These are phyloP conservation scores for Akanthomyces uredinophilus DNA, from an alignment of 2,329 filamentous ascomycete genomes.

Conservation along the genomic window DNA sequence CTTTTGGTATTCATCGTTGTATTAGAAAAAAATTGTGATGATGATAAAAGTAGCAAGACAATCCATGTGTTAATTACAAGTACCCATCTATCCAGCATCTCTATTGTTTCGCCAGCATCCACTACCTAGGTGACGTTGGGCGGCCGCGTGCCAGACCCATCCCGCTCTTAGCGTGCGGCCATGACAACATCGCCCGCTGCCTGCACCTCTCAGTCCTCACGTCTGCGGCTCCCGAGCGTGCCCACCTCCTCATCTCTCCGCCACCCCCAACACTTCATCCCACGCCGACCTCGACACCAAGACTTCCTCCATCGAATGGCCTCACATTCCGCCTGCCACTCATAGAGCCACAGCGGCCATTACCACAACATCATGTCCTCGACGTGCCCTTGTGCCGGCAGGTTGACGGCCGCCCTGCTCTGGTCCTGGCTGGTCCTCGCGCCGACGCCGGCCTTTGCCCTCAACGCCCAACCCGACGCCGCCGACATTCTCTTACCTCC, in stretches of 20 bases:
- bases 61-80: too few relatives aligned
- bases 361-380: conserved; percentile 2
- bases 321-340: background rate
- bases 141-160: conserved; percentile 6
- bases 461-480: conserved; percentile 26
- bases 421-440: conserved; percentile 63
- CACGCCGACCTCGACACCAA: background rate
- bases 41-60: too few relatives aligned
- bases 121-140: background rate
- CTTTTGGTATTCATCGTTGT: too few relatives aligned
- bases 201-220: background rate
- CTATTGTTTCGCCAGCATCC: background rate
- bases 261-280: conserved; percentile 1
- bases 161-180: background rate
- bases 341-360: background rate
- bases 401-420: conserved; percentile 58
- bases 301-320: background rate
- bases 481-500: conserved; percentile 39
- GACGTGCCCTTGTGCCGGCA: conserved; percentile 53
- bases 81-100: background rate
- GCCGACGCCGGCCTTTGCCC: conserved; percentile 28
- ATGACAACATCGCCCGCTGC: conserved; percentile 20
- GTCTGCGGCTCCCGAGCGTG: background rate
- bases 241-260: conserved; percentile 11
- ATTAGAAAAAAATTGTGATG: too few relatives aligned